A percentile compares a stretch with the other conserved stretches of the same genome.
Evolutionary conservation across 2,329 filamentous ascomycete species (phyloP).

Genomic region (Orbilia blumenaviensis): DNA sequence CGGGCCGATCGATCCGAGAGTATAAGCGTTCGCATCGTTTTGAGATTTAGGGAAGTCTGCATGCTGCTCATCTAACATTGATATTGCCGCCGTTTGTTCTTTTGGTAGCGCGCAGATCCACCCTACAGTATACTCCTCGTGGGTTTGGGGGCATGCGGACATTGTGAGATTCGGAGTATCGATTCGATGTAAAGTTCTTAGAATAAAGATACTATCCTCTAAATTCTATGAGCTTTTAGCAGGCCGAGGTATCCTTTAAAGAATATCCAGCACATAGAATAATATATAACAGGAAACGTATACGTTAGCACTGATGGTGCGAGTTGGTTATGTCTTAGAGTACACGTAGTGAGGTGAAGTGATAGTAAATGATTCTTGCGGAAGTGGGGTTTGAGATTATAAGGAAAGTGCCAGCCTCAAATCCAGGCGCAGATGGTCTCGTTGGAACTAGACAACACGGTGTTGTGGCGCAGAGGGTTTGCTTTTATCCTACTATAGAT

Average conservation of each 20-base stretch:
- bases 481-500: too few species aligned
- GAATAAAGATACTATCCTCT: neutral
- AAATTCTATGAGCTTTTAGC: neutral
- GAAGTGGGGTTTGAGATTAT: neutral
- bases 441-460: neutral
- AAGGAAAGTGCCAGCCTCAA: neutral
- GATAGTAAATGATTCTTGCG: neutral
- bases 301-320: neutral
- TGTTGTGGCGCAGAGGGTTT: neutral
- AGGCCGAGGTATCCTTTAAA: neutral
- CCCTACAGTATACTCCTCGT: slow-evolving; percentile 39
- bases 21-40: slow-evolving; percentile 56
- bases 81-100: slow-evolving; percentile 50
- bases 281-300: neutral
- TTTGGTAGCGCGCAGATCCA: slow-evolving; percentile 53
- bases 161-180: neutral
- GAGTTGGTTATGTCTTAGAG: neutral
- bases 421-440: neutral
- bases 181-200: neutral
- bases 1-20: slow-evolving; percentile 56
- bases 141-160: neutral
- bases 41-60: slow-evolving; percentile 7
- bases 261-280: neutral
- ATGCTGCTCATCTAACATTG: slow-evolving; percentile 56
- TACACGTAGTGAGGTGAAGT: neutral